Conservation (phyloP, 345 rosid species). For the Tarenaya hassleriana region DNA sequence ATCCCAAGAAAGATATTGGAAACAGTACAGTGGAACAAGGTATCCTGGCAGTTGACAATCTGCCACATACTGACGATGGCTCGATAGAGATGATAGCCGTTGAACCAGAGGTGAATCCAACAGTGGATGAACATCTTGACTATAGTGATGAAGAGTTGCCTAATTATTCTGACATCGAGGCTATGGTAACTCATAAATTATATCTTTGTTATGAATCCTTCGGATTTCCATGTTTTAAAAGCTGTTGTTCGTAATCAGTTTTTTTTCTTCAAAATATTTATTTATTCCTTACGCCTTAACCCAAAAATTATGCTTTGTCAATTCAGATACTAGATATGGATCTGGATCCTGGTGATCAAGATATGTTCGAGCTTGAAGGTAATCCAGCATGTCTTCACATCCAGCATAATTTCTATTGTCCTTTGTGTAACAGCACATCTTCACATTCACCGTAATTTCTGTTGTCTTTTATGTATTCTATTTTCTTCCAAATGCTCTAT, state of each 20-base stretch:
- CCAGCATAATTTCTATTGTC: no score
- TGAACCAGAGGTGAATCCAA: slow-evolving; percentile 18
- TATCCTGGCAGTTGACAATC: slow-evolving; percentile 28
- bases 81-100: slow-evolving; percentile 12
- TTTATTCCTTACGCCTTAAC: slow-evolving; percentile 7
- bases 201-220: slow-evolving; percentile 5
- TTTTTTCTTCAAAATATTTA: neutral
- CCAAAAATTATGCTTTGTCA: neutral
- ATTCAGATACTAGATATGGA: slow-evolving; percentile 82
- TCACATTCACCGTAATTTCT: no score
- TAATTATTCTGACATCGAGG: slow-evolving; percentile 83
- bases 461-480: neutral
- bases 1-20: slow-evolving; percentile 27
- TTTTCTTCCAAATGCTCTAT: no score
- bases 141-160: slow-evolving; percentile 85
- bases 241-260: neutral
- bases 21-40: slow-evolving; percentile 29
- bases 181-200: slow-evolving; percentile 52
- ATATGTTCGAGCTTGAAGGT: slow-evolving; percentile 61
- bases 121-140: slow-evolving; percentile 33
- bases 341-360: slow-evolving; percentile 72
- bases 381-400: slow-evolving; percentile 16
- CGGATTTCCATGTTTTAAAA: slow-evolving; percentile 2
- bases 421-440: no score
- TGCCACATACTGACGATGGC: slow-evolving; percentile 34